Evolutionary conservation across 257 asterid species (phyloP).

Genomic region (Solanum paucissectum): DNA sequence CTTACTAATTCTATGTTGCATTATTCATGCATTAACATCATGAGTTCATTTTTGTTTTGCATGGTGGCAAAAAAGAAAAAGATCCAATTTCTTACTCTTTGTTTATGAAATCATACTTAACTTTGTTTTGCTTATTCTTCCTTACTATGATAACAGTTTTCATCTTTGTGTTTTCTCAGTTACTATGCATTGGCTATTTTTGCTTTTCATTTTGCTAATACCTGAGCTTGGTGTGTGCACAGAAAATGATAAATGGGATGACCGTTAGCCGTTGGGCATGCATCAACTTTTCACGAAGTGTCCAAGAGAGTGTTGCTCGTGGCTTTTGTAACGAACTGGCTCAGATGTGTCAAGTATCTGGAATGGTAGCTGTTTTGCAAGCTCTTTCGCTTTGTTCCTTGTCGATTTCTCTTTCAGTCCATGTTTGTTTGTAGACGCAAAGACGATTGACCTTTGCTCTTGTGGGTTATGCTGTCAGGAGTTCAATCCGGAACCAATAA

Average conservation of each 20-base stretch:
- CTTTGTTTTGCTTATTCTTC: background rate
- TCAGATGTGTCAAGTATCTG: constrained; percentile 98
- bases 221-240: background rate
- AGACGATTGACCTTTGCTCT: background rate
- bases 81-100: background rate
- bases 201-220: background rate
- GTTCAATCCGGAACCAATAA: constrained; percentile 75
- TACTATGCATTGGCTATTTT: background rate
- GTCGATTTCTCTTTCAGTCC: background rate
- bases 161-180: background rate
- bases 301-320: constrained; percentile 93
- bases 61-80: background rate
- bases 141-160: background rate
- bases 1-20: background rate
- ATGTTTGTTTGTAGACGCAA: background rate
- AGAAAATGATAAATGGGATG: constrained; percentile 99
- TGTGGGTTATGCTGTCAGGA: constrained; percentile 37
- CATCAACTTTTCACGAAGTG: constrained; percentile 89
- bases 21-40: background rate
- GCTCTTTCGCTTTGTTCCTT: background rate
- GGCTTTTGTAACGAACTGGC: constrained; percentile 93
- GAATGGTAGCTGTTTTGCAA: constrained; percentile 51
- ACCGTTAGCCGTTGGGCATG: constrained; percentile 96
- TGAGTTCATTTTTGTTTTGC: background rate
- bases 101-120: background rate